Evolutionary conservation across 495 filamentous ascomycete species (phyloP), one percentile per base, ranked within the genome.

Genomic region (Rostrohypoxylon terebratum): DNA sequence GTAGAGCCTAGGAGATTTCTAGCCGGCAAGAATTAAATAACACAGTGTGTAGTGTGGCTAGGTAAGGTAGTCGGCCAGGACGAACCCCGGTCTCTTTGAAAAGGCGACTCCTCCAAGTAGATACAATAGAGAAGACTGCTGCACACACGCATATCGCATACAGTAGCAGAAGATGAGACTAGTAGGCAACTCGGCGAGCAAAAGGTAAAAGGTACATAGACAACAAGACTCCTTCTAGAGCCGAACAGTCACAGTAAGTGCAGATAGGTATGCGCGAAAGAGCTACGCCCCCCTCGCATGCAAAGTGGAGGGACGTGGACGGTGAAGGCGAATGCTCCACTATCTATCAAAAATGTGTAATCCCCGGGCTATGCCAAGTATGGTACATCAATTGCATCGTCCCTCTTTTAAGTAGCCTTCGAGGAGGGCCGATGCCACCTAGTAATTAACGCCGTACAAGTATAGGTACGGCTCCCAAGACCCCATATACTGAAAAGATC

Each of bases 191-290:
- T 59, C 28, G 54, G 33, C 44, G 64, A 48, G 31, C 11, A 14
- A 59, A 31, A 38, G 5, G 53, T 50, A 13, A 59, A 28, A 59
- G 11, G 54, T 50, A 66, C 16, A 58, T 28, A 58, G 28, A 33
- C 16, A 9, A 16, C 16, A 9, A 33, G 59, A 45, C 61, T 61
- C 61, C 71, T 63, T 73, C 66, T 20, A 69, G 47, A 69, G 66
- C 59, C 71, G 66, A 73, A 73, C 71, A 69, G 71, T 74, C 69
- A 73, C 71, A 73, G 71, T 74, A 74, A 74, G 66, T 74, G 71
- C 71, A 74, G 71, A 74, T 74, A 69, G 71, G 69, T 74, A 74
- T 74, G 71, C 66, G 71, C 66, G 71, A 74, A 73, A 74, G 71
- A 63, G 53, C 71, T 63, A 74, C 71, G 71, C 71, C 71, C 70